Base-by-base conservation (phyloP, 495 filamentous ascomycete species). In the Penicillium arizonense region DNA sequence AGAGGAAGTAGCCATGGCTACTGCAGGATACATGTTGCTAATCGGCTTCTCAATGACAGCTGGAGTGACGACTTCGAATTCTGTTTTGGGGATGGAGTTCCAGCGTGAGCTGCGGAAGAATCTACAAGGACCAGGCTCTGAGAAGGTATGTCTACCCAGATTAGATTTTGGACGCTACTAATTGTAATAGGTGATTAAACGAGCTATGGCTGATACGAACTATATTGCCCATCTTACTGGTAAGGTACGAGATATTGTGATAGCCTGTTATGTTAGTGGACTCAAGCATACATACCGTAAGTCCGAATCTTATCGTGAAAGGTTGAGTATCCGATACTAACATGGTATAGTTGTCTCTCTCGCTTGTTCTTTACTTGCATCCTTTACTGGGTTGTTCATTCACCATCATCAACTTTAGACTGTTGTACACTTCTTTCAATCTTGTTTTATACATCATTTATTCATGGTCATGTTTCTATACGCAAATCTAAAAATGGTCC, bases 1-100 rank as follows among this genome's bases (percentile, higher is more conserved):
- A 0, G 56, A 69, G 4, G 79, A 85, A 47, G 71, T 80, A 9
- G 82, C 80, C 0, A 79, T 82, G 50, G 81, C 82, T 1, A 77
- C 77, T 0, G 75, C 78, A 5, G 78, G 78, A 1, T 76, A 81
- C 52, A 79, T 79, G 56, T 62, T 85, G 4, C 63, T 78, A 10
- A 57, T 67, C 20, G 79, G 74, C 14, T 68, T 85, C 33, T 77
- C 76, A 24, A 68, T 79, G 54, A 82, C 78, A 0, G 62, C 80
- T 0, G 81, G 82, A 12, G 65, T 84, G 5, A 77, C 82, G 0
- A 51, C 64, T 2, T 72, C 69, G 3, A 84, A 79, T 51, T 69
- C 78, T 0, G 71, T 79, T 23, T 62, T 56, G 28, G 67, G 65
- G 0, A 40, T 56, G 14, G 67, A 63, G 18, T 76, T 76, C 40